Percentiles rank a stretch among this genome's conserved stretches.
phyloP scores from a whole-genome alignment of 257 asterid genomes.

The Echium plantagineum region DNA sequence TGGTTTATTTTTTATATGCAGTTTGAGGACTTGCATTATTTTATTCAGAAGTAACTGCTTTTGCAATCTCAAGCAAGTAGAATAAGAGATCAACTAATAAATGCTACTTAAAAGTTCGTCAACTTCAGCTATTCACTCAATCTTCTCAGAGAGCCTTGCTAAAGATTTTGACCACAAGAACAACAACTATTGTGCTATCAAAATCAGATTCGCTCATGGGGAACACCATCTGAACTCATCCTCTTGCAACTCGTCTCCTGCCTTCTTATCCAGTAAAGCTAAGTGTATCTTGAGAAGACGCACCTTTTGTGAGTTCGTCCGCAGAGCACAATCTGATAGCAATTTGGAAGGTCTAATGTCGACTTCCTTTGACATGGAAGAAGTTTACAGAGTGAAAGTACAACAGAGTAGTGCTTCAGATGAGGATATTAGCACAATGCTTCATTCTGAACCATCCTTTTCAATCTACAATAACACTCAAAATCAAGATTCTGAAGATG shows the following conservation, averaged over 20 bases:
- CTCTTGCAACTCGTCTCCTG: slow-evolving; percentile 14
- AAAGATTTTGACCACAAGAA: slow-evolving; percentile 2
- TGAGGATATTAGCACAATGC: slow-evolving; percentile 13
- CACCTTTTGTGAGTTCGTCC: not conserved
- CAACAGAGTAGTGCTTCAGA: slow-evolving; percentile 8
- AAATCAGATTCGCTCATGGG: slow-evolving; percentile 12
- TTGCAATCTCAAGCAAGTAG: slow-evolving; percentile 9
- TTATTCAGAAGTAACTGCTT: slow-evolving; percentile 10
- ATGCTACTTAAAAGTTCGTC: slow-evolving; percentile 29
- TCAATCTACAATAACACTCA: slow-evolving; percentile 29
- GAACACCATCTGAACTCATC: slow-evolving; percentile 7
- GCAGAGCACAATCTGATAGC: slow-evolving; percentile 12
- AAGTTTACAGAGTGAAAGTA: slow-evolving; percentile 8
- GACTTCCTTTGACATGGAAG: slow-evolving; percentile 12
- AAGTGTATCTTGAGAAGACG: not conserved
- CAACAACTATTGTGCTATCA: slow-evolving; percentile 1
- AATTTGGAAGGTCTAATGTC: slow-evolving; percentile 19
- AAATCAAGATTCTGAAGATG: slow-evolving; percentile 13
- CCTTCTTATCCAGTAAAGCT: not conserved
- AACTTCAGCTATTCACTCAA: slow-evolving; percentile 15
- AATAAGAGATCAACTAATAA: not conserved
- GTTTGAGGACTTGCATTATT: slow-evolving; percentile 7
- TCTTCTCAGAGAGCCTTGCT: slow-evolving; percentile 14
- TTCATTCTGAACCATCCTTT: slow-evolving; percentile 62
- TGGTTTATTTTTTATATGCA: not conserved